Percentiles rank a stretch among this genome's conserved stretches.
Conservation (phyloP, 306 rosid species). For the cucumber (Cucumis sativus) region Cucumber_9930_V3 NC_026656.2:19887001-19887500, state of each 20-base stretch:
- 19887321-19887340: not conserved
- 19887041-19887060: conserved; percentile 28
- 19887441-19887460: not conserved
- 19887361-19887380: no score
- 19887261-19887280: not conserved
- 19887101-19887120: conserved; percentile 31
- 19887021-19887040: conserved; percentile 30
- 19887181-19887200: conserved; percentile 11
- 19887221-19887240: no score
- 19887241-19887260: not conserved
- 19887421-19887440: not conserved
- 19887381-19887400: no score
- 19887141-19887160: conserved; percentile 33
- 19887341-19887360: not conserved
- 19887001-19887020: conserved; percentile 21
- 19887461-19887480: not conserved
- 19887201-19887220: not conserved
- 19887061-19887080: conserved; percentile 32
- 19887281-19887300: not conserved
- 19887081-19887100: conserved; percentile 40
- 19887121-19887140: conserved; percentile 34
- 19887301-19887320: not conserved
- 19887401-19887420: no score
- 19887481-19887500: not conserved
- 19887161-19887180: conserved; percentile 28